Base-by-base conservation (phyloP, 768 basidiomycete species). In the Trichaptum fuscoviolaceum region DNA sequence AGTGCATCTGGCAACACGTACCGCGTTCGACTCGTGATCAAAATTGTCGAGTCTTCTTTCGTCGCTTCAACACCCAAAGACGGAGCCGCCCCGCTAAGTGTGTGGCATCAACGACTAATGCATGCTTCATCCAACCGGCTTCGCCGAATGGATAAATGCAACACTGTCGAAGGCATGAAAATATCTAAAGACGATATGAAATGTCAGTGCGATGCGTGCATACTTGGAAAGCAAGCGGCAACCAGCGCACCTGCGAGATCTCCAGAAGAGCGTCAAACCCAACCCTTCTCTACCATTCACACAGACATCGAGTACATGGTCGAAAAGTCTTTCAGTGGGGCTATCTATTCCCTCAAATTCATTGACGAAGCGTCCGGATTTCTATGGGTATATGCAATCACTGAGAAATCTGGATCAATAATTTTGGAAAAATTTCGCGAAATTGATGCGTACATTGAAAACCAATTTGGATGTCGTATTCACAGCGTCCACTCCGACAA, bases 401-500 rank as follows among this genome's bases (percentile, higher is more conserved):
- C 23, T 4, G n/a, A 34, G 7, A 66, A 66, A 35, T 35, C n/a
- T n/a, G 61, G 62, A 6, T 23, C 62, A 24, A 17, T 52, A 34
- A 25, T 52, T 4, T 12, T 52, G 5, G 42, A 52, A 4, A 52
- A 52, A 12, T 52, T 52, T 20, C 12, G 20, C 2, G 42, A 4
- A 52, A 12, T 52, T 12, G 42, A 52, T 12, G 42, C 20, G 42
- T 52, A 52, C 42, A 52, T 52, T 20, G 42, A 52, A 20, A 52
- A 4, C 15, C 42, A 52, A 20, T 52, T 52, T 20, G 15, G 20
- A 52, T 6, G 6, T 12, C 42, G 42, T 30, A 52, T 76, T 0
- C 65, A 68, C 10, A 57, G 36, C 0, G 65, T 75, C 3, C 57
- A 68, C 0, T 64, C 68, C 0, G 75, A 79, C 63, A 65, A 70